A percentile compares a stretch with the other conserved stretches of the same genome.
Conservation (phyloP, 129 eudicot species). For the Flaveria robusta region DNA sequence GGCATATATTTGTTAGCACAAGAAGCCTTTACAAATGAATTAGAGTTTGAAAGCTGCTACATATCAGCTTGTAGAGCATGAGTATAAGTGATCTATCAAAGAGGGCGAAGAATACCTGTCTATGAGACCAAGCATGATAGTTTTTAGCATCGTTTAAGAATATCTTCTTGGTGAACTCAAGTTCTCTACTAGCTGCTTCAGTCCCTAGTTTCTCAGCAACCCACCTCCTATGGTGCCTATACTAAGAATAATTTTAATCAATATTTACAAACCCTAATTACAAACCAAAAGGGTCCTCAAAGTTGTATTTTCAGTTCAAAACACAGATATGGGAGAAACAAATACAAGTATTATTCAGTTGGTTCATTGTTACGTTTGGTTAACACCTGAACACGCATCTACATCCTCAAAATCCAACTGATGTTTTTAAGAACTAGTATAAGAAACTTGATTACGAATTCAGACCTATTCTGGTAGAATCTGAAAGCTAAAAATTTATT, state of each 20-base stretch:
- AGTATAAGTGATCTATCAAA: neutral
- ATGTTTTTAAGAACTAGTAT: neutral
- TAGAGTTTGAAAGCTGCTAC: neutral
- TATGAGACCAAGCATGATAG: conserved; percentile 99
- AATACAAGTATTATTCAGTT: neutral
- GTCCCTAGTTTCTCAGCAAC: conserved; percentile 88
- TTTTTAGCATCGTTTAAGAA: conserved; percentile 80
- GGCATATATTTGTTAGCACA: neutral
- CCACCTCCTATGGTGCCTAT: conserved; percentile 99
- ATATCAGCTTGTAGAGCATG: neutral
- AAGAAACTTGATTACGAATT: neutral
- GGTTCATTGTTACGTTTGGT: neutral
- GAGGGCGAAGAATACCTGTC: conserved; percentile 62
- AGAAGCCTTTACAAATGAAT: neutral
- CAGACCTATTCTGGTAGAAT: conserved; percentile 3
- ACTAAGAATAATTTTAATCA: conserved; percentile 23
- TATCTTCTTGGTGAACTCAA: conserved; percentile 79
- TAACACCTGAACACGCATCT: neutral
- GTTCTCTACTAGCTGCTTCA: conserved; percentile 58
- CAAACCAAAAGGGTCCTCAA: conserved; percentile 7
- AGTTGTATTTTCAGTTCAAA: neutral
- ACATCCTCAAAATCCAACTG: neutral
- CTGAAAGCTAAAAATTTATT: conserved; percentile 11
- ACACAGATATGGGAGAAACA: neutral
- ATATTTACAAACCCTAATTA: conserved; percentile 13